phyloP scores from a whole-genome alignment of 805 yeast species.

The Pichia deserticola region DNA sequence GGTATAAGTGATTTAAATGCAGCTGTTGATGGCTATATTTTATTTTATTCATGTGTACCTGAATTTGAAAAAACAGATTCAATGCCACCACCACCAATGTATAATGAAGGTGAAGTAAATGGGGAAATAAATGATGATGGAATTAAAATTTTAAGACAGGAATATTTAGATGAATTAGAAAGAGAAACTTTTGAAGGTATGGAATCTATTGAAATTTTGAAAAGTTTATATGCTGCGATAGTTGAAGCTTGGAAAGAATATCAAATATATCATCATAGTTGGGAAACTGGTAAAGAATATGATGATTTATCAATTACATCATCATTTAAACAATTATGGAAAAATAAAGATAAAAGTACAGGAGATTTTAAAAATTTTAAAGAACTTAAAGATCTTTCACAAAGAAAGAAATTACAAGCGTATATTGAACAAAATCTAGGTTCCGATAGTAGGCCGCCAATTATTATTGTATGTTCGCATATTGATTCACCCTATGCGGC shows the following conservation, averaged over 20 bases:
- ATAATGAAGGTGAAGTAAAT: background rate
- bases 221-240: slow-evolving; percentile 47
- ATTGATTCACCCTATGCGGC: slow-evolving; percentile 48
- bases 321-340: slow-evolving; percentile 54
- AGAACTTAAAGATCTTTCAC: background rate
- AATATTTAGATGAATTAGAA: slow-evolving; percentile 2
- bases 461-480: slow-evolving; percentile 62
- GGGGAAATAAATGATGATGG: background rate
- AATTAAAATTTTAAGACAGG: background rate
- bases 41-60: slow-evolving; percentile 66
- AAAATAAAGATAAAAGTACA: slow-evolving; percentile 23
- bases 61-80: slow-evolving; percentile 30
- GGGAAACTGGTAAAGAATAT: slow-evolving; percentile 61
- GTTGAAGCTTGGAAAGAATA: slow-evolving; percentile 72
- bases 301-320: slow-evolving; percentile 57
- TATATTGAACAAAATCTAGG: slow-evolving; percentile 3
- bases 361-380: background rate
- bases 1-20: slow-evolving; percentile 77
- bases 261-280: slow-evolving; percentile 42
- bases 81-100: slow-evolving; percentile 13
- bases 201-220: slow-evolving; percentile 28
- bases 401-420: background rate
- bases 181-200: background rate
- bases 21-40: slow-evolving; percentile 63
- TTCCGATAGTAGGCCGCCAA: slow-evolving; percentile 43